Conservation (phyloP, 805 yeast genomes). For the Ogataea zsoltii region DNA sequence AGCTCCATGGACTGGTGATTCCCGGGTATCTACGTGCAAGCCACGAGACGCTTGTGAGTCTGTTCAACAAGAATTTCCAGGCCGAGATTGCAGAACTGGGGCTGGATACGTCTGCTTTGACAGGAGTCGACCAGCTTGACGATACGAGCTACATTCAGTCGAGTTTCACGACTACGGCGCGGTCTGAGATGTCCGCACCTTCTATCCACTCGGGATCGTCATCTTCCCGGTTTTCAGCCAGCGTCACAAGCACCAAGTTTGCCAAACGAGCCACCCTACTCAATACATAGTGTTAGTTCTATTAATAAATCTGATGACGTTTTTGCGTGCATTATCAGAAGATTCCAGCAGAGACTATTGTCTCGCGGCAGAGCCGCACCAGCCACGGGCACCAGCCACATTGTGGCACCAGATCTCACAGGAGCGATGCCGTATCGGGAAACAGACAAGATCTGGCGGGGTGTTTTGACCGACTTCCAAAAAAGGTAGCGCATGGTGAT, state of each 20-base stretch:
- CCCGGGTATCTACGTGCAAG: slow-evolving; percentile 56
- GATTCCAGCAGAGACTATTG: too few species aligned
- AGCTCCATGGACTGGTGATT: slow-evolving; percentile 66
- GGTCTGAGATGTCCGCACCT: not conserved
- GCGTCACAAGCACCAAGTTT: slow-evolving; percentile 7
- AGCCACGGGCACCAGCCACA: too few species aligned
- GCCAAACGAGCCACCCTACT: slow-evolving; percentile 4
- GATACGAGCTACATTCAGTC: not conserved
- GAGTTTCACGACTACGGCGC: not conserved
- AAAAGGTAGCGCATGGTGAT: too few species aligned
- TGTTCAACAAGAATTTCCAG: slow-evolving; percentile 67
- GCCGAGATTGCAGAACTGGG: slow-evolving; percentile 55
- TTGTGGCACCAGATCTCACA: too few species aligned
- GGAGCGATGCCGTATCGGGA: too few species aligned
- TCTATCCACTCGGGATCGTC: slow-evolving; percentile 23
- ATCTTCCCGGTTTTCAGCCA: slow-evolving; percentile 17
- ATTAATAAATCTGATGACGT: not conserved
- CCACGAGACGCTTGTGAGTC: slow-evolving; percentile 64
- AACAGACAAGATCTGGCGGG: too few species aligned
- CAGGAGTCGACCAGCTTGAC: slow-evolving; percentile 17
- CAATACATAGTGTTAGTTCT: not conserved
- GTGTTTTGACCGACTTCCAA: too few species aligned
- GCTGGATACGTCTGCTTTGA: slow-evolving; percentile 28
- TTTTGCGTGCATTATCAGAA: too few species aligned
- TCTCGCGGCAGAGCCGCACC: too few species aligned